Conservation (phyloP, 2,329 filamentous ascomycete genomes). For the Pseudomassariella vexata region DNA sequence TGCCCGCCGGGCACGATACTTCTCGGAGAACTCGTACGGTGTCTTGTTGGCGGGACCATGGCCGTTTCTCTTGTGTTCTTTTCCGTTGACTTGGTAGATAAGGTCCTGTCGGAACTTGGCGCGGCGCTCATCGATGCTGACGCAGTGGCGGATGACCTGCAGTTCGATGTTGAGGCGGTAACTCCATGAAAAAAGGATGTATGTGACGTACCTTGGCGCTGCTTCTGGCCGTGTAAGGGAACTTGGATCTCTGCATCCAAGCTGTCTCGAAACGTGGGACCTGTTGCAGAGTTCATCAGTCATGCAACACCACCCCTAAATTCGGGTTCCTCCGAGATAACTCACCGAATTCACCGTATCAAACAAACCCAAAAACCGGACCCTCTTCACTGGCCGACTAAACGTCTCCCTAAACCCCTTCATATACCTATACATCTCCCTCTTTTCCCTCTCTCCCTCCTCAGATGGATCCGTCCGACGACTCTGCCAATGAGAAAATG, state of each 20-base stretch:
- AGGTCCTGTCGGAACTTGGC: constrained; percentile 69
- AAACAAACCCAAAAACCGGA: constrained; percentile 73
- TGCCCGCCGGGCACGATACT: constrained; percentile 25
- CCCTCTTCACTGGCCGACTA: constrained; percentile 65
- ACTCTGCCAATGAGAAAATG: constrained; percentile 68
- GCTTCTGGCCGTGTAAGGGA: constrained; percentile 59
- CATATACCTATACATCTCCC: constrained; percentile 68
- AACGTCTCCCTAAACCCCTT: constrained; percentile 78
- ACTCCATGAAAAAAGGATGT: too few species aligned
- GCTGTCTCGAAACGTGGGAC: constrained; percentile 69
- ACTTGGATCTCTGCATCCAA: constrained; percentile 75
- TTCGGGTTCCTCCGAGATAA: too few species aligned
- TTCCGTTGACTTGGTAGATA: constrained; percentile 45
- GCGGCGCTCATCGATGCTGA: constrained; percentile 64
- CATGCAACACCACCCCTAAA: too few species aligned
- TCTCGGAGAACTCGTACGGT: constrained; percentile 21
- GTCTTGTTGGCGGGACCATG: constrained; percentile 14
- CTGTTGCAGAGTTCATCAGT: too few species aligned
- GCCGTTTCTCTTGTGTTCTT: constrained; percentile 14
- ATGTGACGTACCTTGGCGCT: constrained; percentile 45
- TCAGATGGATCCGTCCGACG: constrained; percentile 40
- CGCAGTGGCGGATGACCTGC: constrained; percentile 62
- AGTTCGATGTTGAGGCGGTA: too few species aligned
- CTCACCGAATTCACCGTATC: constrained; percentile 79
- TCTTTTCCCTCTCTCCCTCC: constrained; percentile 41